Base-by-base conservation (phyloP, 2,329 filamentous ascomycete genomes). In the Alternaria consortialis region DNA sequence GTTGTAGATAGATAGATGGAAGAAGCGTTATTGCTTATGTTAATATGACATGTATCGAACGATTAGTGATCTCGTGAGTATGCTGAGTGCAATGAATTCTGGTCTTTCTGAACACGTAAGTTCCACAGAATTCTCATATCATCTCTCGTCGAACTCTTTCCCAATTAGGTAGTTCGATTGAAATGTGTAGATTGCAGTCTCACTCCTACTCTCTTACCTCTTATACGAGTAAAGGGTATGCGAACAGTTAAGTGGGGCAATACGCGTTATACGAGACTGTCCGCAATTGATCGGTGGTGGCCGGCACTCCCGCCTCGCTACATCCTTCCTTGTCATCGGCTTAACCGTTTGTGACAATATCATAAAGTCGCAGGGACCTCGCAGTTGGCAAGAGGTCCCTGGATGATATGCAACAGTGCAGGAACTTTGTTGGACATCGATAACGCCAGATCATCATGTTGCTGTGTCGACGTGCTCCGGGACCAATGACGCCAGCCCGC, bases 401-500 rank as follows among this genome's bases (percentile, higher is more conserved):
- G 32, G 32, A 17, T 5, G 13, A 25, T n/a, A 13, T 25, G 46
- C 46, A n/a, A 36, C 46, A 50, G 15, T 13, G 46, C 20, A 25
- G 8, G 7, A 34, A 17, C 2, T 13, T 50, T 50, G 17, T 50
- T 5, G 20, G 36, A 7, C 20, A 37, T 50, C 46, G 20, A 25
- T 32, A 50, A 27, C 31, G 39, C 39, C 39, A 43, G 37, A 53
- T 43, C 29, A 13, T 37, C 36, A 32, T 9, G 58, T 50, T 36
- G 48, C 48, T 55, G 37, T 23, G 42, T 42, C 54, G 31, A 47
- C 42, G 5, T 40, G 23, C 37, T 27, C 42, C 25, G 40, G 27
- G 58, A 17, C 32, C 39, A 51, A 58, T 61, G 58, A 58, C 58
- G 25, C 54, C 4, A 39, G 39, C 48, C 54, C 58, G 58, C 58